Evolutionary conservation across 2,329 filamentous ascomycete species (phyloP).

Genomic region (Cryphonectria japonica): DNA sequence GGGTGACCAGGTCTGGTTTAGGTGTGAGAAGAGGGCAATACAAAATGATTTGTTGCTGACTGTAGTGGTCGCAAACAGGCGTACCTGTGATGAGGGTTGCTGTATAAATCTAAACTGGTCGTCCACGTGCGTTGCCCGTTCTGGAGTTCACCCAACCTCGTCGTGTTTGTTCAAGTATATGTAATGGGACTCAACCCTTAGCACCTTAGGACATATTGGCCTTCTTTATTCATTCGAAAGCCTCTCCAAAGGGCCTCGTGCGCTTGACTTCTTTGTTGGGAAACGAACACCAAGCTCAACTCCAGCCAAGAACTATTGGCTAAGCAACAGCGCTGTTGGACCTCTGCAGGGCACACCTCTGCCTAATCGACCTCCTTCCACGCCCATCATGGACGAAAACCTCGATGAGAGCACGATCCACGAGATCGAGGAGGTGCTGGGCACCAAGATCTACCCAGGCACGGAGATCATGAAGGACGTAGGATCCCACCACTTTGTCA

Average conservation of each 20-base stretch:
- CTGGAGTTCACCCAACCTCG: neutral
- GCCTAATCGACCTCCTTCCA: neutral
- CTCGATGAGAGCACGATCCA: conserved; percentile 32
- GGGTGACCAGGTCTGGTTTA: neutral
- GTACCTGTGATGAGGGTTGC: neutral
- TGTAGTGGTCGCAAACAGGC: neutral
- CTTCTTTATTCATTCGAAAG: neutral
- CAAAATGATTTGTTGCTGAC: neutral
- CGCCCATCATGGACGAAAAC: conserved; percentile 33
- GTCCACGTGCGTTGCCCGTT: neutral
- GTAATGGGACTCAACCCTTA: neutral
- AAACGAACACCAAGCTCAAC: neutral
- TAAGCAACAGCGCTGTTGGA: neutral
- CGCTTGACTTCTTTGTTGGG: too few species aligned
- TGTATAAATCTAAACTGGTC: neutral
- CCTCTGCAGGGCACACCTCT: neutral
- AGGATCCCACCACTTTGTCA: conserved; percentile 66
- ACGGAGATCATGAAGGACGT: conserved; percentile 54
- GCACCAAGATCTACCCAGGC: conserved; percentile 42
- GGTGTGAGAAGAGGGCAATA: neutral
- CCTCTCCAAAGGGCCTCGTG: too few species aligned
- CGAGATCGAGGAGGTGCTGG: conserved; percentile 34
- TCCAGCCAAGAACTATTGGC: neutral
- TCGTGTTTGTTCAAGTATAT: too few species aligned
- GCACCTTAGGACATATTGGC: neutral